Conservation (phyloP, 1,139 yeast genomes). For the Kurtzmaniella quercitrusa region DNA sequence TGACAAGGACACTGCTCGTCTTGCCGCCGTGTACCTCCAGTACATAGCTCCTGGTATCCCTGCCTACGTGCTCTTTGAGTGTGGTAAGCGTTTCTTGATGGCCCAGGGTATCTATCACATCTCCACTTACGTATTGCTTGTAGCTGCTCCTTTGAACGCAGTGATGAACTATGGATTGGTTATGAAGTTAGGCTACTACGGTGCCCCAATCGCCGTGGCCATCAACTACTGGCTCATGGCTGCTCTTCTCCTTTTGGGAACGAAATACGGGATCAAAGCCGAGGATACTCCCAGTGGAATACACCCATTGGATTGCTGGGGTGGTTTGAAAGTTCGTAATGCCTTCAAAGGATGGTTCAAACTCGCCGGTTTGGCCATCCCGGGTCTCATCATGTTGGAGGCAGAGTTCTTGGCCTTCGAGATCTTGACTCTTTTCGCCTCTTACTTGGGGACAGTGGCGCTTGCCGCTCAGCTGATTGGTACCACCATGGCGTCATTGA, state of each 20-base stretch:
- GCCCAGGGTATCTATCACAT: constrained; percentile 53
- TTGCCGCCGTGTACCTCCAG: constrained; percentile 49
- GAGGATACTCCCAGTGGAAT: constrained; percentile 37
- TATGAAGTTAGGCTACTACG: constrained; percentile 40
- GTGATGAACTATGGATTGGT: constrained; percentile 45
- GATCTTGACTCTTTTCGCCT: constrained; percentile 50
- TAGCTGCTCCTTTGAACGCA: constrained; percentile 53
- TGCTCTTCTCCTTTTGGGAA: constrained; percentile 37
- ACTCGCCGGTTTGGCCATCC: constrained; percentile 47
- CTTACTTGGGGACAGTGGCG: constrained; percentile 50
- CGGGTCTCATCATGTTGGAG: constrained; percentile 56
- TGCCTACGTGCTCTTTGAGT: constrained; percentile 49
- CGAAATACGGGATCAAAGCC: constrained; percentile 33
- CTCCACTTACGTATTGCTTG: constrained; percentile 45
- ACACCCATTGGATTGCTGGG: constrained; percentile 44
- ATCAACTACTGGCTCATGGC: constrained; percentile 57
- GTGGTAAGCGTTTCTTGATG: constrained; percentile 51
- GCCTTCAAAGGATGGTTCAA: constrained; percentile 46
- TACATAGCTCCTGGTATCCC: constrained; percentile 53
- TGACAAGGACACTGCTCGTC: constrained; percentile 45
- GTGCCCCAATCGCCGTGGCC: constrained; percentile 58
- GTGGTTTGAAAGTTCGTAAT: constrained; percentile 22
- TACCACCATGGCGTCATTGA: constrained; percentile 50
- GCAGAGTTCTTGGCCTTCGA: constrained; percentile 59
- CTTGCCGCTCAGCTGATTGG: constrained; percentile 59